phyloP scores from a whole-genome alignment of 2,329 filamentous ascomycete genomes.

The Grosmannia serpens region DNA sequence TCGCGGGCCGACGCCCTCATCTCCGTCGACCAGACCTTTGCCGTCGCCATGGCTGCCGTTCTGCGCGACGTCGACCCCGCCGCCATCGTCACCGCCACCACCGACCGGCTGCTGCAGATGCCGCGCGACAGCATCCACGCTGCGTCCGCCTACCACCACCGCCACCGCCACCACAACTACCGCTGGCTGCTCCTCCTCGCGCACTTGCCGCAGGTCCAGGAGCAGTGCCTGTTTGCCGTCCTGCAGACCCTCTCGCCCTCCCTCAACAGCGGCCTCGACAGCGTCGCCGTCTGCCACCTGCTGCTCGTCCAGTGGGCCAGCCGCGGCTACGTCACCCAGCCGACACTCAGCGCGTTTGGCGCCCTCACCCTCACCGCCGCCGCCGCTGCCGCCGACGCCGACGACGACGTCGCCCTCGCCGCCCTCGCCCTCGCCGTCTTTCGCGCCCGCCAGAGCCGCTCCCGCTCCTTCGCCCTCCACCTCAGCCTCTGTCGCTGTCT shows the following conservation, averaged over 20 bases:
- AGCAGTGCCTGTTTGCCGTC: conserved; percentile 8
- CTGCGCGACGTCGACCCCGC: neutral
- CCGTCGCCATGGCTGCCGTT: neutral
- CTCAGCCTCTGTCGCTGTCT: conserved; percentile 8
- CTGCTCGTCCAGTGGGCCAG: conserved; percentile 21
- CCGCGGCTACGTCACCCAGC: conserved; percentile 14
- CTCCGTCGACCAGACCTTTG: neutral
- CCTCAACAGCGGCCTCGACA: conserved; percentile 2
- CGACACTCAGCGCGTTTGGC: neutral
- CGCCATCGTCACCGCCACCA: neutral
- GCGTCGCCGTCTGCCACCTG: conserved; percentile 15
- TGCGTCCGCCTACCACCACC: neutral
- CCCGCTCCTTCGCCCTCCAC: conserved; percentile 4
- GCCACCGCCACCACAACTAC: neutral
- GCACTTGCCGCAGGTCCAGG: conserved; percentile 11
- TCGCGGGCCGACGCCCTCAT: neutral
- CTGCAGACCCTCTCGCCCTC: neutral
- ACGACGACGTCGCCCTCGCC: conserved; percentile 13
- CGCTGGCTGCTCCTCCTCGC: conserved; percentile 12
- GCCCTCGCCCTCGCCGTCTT: conserved; percentile 16
- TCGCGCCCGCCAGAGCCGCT: conserved; percentile 1
- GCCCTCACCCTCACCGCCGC: neutral
- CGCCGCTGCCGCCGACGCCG: neutral
- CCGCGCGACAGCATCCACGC: neutral
- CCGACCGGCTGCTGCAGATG: neutral